Percentiles rank a stretch among this genome's conserved stretches.
These are phyloP conservation scores for Leccinellum rugosiceps DNA, from an alignment of 768 basidiomycete species.

Conservation along the genomic window DNA sequence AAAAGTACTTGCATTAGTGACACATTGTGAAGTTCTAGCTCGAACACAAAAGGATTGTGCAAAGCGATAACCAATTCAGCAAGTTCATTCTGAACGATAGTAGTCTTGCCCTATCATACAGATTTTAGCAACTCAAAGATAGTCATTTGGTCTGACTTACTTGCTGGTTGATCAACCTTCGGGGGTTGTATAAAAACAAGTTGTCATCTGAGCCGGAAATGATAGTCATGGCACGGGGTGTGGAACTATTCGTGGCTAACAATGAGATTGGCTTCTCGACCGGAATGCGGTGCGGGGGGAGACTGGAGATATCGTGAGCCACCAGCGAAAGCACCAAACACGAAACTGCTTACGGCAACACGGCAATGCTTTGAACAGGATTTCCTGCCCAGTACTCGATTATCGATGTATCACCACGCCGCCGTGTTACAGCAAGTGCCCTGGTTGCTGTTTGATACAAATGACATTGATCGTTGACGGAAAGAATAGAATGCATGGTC, in stretches of 20 bases:
- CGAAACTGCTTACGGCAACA: slow-evolving; percentile 60
- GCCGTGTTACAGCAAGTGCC: slow-evolving; percentile 69
- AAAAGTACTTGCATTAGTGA: slow-evolving; percentile 61
- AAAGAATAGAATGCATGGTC: slow-evolving; percentile 63
- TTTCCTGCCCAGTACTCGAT: slow-evolving; percentile 88
- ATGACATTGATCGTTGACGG: slow-evolving; percentile 75
- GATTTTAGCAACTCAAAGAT: not conserved
- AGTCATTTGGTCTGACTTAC: slow-evolving; percentile 35
- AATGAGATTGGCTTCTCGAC: slow-evolving; percentile 67
- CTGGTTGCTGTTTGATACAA: slow-evolving; percentile 67
- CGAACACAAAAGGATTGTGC: slow-evolving; percentile 91
- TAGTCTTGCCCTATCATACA: slow-evolving; percentile 45
- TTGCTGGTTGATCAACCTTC: slow-evolving; percentile 56
- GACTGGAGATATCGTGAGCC: slow-evolving; percentile 40
- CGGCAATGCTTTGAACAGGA: slow-evolving; percentile 74
- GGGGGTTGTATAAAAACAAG: slow-evolving; percentile 91
- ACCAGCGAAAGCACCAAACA: not conserved
- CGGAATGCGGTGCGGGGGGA: slow-evolving; percentile 67
- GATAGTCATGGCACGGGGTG: slow-evolving; percentile 40
- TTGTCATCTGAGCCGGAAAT: slow-evolving; percentile 61
- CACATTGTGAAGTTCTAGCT: slow-evolving; percentile 81
- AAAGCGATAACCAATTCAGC: slow-evolving; percentile 81
- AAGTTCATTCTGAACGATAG: slow-evolving; percentile 79
- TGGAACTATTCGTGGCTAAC: slow-evolving; percentile 40
- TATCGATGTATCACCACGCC: slow-evolving; percentile 68